These are phyloP conservation scores for Metschnikowia anglica DNA, from an alignment of 805 yeast genomes.

Conservation along the genomic window DNA sequence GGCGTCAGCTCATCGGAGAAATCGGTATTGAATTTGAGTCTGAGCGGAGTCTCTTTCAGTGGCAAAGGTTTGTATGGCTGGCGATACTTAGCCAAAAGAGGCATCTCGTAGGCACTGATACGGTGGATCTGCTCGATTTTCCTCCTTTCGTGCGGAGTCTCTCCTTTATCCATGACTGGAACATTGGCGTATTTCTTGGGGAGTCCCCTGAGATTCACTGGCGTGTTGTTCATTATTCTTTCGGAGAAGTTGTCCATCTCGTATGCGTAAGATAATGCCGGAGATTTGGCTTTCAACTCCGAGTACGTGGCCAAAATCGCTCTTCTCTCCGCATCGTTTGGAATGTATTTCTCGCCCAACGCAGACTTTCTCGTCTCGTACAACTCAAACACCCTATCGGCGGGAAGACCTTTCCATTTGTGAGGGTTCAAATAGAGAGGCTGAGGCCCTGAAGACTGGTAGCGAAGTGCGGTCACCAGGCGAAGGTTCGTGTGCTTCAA, in stretches of 20 bases:
- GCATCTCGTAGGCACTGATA: slow-evolving; percentile 89
- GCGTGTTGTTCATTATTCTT: slow-evolving; percentile 42
- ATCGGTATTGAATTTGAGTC: slow-evolving; percentile 64
- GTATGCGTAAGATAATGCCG: slow-evolving; percentile 39
- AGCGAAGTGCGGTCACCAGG: slow-evolving; percentile 7
- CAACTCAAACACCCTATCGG: slow-evolving; percentile 59
- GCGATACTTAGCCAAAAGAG: slow-evolving; percentile 73
- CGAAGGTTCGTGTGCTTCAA: not conserved
- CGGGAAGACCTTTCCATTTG: slow-evolving; percentile 68
- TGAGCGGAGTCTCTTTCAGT: slow-evolving; percentile 49
- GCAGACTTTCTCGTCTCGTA: slow-evolving; percentile 57
- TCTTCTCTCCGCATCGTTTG: slow-evolving; percentile 64
- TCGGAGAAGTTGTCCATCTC: slow-evolving; percentile 45
- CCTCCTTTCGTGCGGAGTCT: slow-evolving; percentile 53
- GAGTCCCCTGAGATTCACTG: slow-evolving; percentile 34
- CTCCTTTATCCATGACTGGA: slow-evolving; percentile 36
- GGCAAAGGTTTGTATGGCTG: slow-evolving; percentile 59
- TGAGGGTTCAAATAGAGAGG: slow-evolving; percentile 59
- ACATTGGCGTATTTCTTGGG: slow-evolving; percentile 40
- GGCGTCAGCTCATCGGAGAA: slow-evolving; percentile 76
- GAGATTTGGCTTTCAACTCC: slow-evolving; percentile 30
- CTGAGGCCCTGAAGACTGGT: slow-evolving; percentile 13
- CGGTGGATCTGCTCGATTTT: slow-evolving; percentile 74
- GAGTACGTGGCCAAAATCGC: slow-evolving; percentile 50
- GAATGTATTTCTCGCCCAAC: slow-evolving; percentile 52